Evolutionary conservation across 345 rosid genomes (phyloP), one percentile per base, ranked within the genome.

Genomic region (Murraya koenigii): DNA sequence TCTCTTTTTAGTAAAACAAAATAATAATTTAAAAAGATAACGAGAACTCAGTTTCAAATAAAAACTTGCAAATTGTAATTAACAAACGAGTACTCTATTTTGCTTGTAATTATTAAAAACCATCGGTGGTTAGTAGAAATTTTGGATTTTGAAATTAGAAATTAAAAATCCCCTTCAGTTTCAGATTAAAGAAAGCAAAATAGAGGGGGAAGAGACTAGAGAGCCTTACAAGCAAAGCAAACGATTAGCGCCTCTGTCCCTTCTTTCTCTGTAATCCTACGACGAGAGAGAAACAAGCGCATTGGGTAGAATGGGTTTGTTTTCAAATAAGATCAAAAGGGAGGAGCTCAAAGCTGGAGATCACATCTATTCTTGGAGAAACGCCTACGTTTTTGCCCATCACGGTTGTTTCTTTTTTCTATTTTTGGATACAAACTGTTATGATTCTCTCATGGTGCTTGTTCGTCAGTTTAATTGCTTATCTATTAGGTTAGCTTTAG

Each of bases 281-380:
- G 39, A 32, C 17, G 44, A 20, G 47, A 41, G 65, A 41, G 36
- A 36, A 41, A 28, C 66, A 41, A 20, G 20, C 25, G 17, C 56
- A 60, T 11, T 11, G 49, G 41, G n/a, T 1, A 30, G 47, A 72
- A 92, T 94, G 90, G 93, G 94, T 33, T 72, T 94, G 60, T 55
- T 92, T 8, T 90, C 95, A 2, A 88, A 94, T 85, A 79, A 74
- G 78, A 86, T 92, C 81, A 41, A 64, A 7, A 86, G 84, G 64
- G 92, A 91, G 22, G 79, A 84, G 35, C 77, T 94, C 2, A 88
- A 89, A 75, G 56, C 92, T 14, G 96, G 96, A 8, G 97, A 92
- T 86, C 98, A 94, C 80, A 91, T 94, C 74, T 94, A 92, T 77
- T 88, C 98, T 4, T 94, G 97, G 97, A 85, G 96, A 56, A 81